Percentiles rank a stretch among this genome's conserved stretches.
Conservation (phyloP, 805 yeast species). For the Lipomyces oligophaga region DNA sequence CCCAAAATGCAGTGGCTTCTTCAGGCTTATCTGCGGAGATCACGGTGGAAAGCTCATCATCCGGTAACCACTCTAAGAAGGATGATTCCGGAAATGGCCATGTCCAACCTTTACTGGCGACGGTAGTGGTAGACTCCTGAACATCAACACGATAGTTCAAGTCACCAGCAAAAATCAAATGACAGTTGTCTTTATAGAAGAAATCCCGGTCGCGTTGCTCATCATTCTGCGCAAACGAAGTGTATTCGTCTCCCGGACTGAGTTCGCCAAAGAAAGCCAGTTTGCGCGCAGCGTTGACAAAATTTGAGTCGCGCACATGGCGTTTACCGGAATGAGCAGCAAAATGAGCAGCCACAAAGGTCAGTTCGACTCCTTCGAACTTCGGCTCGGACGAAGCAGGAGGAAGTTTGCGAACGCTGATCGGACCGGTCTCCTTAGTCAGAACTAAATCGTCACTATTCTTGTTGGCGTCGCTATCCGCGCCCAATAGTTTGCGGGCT, state of each 20-base stretch:
- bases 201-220: constrained; percentile 44
- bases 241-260: constrained; percentile 13
- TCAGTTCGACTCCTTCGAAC: constrained; percentile 40
- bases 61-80: constrained; percentile 33
- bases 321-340: constrained; percentile 73
- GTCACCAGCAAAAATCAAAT: constrained; percentile 78
- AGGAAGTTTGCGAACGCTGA: constrained; percentile 2
- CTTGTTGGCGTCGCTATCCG: not conserved
- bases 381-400: constrained; percentile 5
- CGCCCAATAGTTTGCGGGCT: not conserved
- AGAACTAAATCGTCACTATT: too few species aligned
- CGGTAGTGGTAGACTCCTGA: not conserved
- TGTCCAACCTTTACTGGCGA: constrained; percentile 3
- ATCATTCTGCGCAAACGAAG: constrained; percentile 6
- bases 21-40: constrained; percentile 36
- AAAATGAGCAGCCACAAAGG: constrained; percentile 69
- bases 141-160: constrained; percentile 60
- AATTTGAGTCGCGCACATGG: constrained; percentile 51
- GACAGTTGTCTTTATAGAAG: constrained; percentile 50
- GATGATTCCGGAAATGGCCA: constrained; percentile 15
- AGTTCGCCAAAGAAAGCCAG: constrained; percentile 49
- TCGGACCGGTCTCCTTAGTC: not conserved
- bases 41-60: constrained; percentile 52
- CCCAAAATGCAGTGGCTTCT: constrained; percentile 46
- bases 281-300: constrained; percentile 48